Percentiles rank a stretch among this genome's conserved stretches.
phyloP scores from a whole-genome alignment of 1,139 yeast genomes.

The Kodamaea anthophila region DNA sequence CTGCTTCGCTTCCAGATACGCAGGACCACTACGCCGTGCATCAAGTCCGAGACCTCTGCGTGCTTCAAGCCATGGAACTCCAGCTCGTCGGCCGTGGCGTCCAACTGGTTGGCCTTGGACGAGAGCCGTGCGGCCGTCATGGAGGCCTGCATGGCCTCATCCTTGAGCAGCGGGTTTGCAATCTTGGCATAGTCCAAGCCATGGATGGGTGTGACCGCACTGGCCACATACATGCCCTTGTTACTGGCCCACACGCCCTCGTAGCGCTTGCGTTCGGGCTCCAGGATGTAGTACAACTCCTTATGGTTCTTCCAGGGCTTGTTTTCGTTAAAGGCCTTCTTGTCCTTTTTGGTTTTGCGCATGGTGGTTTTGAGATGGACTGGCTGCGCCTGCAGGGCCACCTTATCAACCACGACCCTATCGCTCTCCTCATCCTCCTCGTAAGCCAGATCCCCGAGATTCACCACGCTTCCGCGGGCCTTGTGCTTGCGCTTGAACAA shows the following conservation, averaged over 20 bases:
- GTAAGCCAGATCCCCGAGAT: constrained; percentile 12
- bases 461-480: constrained; percentile 10
- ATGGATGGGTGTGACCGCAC: constrained; percentile 27
- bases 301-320: constrained; percentile 94
- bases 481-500: constrained; percentile 12
- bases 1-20: constrained; percentile 77
- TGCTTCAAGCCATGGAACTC: constrained; percentile 29
- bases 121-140: constrained; percentile 27
- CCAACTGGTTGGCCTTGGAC: constrained; percentile 16
- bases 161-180: constrained; percentile 13
- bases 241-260: constrained; percentile 94
- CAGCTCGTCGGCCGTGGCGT: constrained; percentile 15
- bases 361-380: constrained; percentile 60
- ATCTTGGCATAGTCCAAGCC: constrained; percentile 28
- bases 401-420: neutral
- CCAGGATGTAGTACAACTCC: constrained; percentile 54
- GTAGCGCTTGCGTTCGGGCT: constrained; percentile 75
- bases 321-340: constrained; percentile 66
- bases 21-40: constrained; percentile 66
- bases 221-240: constrained; percentile 54
- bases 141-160: constrained; percentile 20
- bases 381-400: constrained; percentile 12
- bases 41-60: constrained; percentile 34
- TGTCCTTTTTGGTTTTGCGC: constrained; percentile 48
- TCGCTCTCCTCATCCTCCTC: constrained; percentile 11